Evolutionary conservation across 371 early-diverging fungal genomes (phyloP).

Genomic region (Mucor plumbeus): DNA sequence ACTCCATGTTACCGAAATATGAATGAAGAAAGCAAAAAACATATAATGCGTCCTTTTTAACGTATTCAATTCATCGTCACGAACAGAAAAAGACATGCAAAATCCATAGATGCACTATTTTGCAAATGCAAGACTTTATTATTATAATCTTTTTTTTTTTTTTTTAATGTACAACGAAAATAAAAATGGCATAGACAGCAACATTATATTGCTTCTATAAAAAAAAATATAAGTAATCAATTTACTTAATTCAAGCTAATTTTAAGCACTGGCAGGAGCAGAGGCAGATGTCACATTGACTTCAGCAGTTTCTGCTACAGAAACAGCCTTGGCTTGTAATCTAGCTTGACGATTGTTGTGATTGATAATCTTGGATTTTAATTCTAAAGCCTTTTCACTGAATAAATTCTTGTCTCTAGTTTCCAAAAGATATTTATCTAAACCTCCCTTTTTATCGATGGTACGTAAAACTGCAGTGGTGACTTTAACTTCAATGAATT

Average conservation of each 20-base stretch:
- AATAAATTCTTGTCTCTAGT: slow-evolving; percentile 71
- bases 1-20: slow-evolving; percentile 28
- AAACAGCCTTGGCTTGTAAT: slow-evolving; percentile 8
- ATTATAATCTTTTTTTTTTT: neutral
- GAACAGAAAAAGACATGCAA: neutral
- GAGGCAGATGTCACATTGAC: neutral
- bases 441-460: slow-evolving; percentile 87
- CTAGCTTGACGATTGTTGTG: slow-evolving; percentile 19
- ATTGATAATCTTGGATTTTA: slow-evolving; percentile 26
- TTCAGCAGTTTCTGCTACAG: neutral
- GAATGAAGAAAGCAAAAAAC: slow-evolving; percentile 9
- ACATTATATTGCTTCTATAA: neutral
- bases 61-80: slow-evolving; percentile 2
- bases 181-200: neutral
- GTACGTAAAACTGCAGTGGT: slow-evolving; percentile 78
- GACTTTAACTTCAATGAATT: slow-evolving; percentile 65
- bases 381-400: slow-evolving; percentile 54
- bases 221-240: neutral
- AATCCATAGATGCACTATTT: neutral
- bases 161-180: slow-evolving; percentile 8
- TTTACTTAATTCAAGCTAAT: neutral
- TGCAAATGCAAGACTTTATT: neutral
- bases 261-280: neutral
- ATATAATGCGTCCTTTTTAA: neutral
- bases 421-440: slow-evolving; percentile 78